Percentiles rank a stretch among this genome's conserved stretches.
Evolutionary conservation across 176 grass and related monocot genomes (phyloP).

Genomic region (Elaeis guineensis): DNA sequence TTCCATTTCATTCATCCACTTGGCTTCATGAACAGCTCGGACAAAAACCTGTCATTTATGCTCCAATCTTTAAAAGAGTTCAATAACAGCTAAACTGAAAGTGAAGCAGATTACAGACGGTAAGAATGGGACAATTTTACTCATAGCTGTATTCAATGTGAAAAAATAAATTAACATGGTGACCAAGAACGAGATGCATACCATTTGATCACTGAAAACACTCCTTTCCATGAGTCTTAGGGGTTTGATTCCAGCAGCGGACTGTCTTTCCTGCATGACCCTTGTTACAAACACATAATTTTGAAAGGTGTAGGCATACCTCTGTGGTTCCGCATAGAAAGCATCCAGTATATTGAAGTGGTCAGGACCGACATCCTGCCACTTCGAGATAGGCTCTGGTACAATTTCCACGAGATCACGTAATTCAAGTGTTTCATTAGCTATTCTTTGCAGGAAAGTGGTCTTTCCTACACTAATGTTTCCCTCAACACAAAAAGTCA

Average conservation of each 20-base stretch:
- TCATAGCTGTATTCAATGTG: too few species aligned
- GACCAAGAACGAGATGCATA: slow-evolving; percentile 14
- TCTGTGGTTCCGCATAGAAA: slow-evolving; percentile 77
- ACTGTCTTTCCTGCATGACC: slow-evolving; percentile 97
- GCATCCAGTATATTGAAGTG: slow-evolving; percentile 93
- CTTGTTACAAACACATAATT: slow-evolving; percentile 99
- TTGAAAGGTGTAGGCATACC: slow-evolving; percentile 97
- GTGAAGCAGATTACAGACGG: too few species aligned
- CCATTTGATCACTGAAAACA: slow-evolving; percentile 93
- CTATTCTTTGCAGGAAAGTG: slow-evolving; percentile 92
- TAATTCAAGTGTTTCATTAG: slow-evolving; percentile 92
- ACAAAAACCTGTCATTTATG: slow-evolving; percentile 61
- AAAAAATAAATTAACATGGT: too few species aligned
- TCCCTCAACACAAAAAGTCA: slow-evolving; percentile 97
- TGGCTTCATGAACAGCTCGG: slow-evolving; percentile 89
- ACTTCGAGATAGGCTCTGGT: slow-evolving; percentile 81
- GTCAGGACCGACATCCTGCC: slow-evolving; percentile 92
- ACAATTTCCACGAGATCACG: slow-evolving; percentile 98
- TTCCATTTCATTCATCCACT: slow-evolving; percentile 99
- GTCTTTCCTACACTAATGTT: slow-evolving; percentile 95
- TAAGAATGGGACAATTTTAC: too few species aligned
- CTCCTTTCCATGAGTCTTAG: slow-evolving; percentile 99
- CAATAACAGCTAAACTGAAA: too few species aligned
- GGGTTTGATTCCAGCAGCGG: slow-evolving; percentile 74
- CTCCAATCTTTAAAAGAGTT: too few species aligned